Percentiles rank a stretch among this genome's conserved stretches.
phyloP scores from a whole-genome alignment of 1,139 yeast species.

The Cylindricascospora bacillispora region DNA sequence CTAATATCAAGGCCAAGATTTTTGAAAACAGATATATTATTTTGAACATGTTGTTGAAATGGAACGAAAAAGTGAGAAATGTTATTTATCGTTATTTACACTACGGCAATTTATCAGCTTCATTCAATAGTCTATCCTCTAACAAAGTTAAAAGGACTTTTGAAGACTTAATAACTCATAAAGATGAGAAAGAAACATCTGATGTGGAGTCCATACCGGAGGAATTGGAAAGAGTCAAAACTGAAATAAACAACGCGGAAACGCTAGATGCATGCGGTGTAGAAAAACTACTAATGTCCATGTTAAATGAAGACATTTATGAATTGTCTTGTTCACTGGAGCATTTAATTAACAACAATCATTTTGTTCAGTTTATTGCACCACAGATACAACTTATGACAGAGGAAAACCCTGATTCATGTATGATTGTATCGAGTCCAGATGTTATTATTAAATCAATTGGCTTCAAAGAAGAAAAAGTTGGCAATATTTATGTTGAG shows the following conservation, averaged over 20 bases:
- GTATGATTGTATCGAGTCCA: conserved; percentile 59
- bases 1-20: conserved; percentile 10
- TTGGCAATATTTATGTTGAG: conserved; percentile 37
- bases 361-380: conserved; percentile 55
- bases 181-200: conserved; percentile 2
- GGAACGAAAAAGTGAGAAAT: conserved; percentile 63
- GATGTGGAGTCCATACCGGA: conserved; percentile 2
- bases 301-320: conserved; percentile 43
- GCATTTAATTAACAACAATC: conserved; percentile 47
- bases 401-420: conserved; percentile 47
- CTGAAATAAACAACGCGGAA: conserved; percentile 9
- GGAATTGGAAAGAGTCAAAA: conserved; percentile 3
- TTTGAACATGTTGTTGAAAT: conserved; percentile 63
- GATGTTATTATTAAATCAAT: conserved; percentile 59
- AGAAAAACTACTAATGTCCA: conserved; percentile 22
- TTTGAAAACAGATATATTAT: conserved; percentile 71
- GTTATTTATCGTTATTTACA: conserved; percentile 51
- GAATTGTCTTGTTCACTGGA: conserved; percentile 27
- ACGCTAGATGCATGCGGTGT: conserved; percentile 5
- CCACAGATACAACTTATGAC: conserved; percentile 82
- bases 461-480: conserved; percentile 35
- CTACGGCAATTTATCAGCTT: conserved; percentile 42
- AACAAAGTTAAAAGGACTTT: conserved; percentile 16
- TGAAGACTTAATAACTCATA: conserved; percentile 14
- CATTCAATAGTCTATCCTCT: conserved; percentile 27